These are phyloP conservation scores for Fusarium drepaniforme DNA, from an alignment of 2,329 filamentous ascomycete species.

Conservation along the genomic window DNA sequence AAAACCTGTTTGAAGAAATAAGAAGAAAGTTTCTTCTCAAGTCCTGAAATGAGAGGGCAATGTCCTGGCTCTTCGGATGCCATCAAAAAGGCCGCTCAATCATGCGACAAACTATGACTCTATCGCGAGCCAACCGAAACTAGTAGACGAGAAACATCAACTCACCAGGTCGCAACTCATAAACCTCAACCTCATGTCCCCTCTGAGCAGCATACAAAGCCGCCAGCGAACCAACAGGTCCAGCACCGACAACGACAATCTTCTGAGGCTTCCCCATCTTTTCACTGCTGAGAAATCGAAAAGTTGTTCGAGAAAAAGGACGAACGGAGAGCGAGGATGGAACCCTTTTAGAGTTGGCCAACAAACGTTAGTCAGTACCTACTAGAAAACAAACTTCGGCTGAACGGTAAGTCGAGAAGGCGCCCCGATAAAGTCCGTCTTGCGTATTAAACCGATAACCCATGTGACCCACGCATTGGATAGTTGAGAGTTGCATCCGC, in stretches of 20 bases:
- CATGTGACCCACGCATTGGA: neutral
- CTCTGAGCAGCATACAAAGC: constrained; percentile 92
- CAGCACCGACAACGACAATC: constrained; percentile 88
- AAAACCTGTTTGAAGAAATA: neutral
- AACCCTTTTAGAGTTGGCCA: constrained; percentile 7
- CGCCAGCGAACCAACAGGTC: constrained; percentile 91
- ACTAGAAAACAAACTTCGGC: neutral
- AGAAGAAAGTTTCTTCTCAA: neutral
- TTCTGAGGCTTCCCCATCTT: constrained; percentile 67
- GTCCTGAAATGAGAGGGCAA: neutral
- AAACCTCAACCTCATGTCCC: constrained; percentile 92
- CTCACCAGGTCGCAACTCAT: constrained; percentile 91
- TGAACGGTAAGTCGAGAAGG: neutral
- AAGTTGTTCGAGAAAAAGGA: constrained; percentile 33
- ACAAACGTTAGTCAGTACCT: neutral
- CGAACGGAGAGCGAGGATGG: constrained; percentile 32
- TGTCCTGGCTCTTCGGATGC: neutral
- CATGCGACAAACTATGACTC: constrained; percentile 2
- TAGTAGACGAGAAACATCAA: constrained; percentile 34
- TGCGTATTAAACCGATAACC: neutral
- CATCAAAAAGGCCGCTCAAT: neutral
- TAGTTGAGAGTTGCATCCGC: neutral
- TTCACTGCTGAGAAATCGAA: constrained; percentile 18
- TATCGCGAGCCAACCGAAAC: constrained; percentile 8
- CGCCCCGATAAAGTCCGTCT: neutral